Base-by-base conservation (phyloP, 78 protist genomes). In the Dictyostelium brefeldianum region DNA sequence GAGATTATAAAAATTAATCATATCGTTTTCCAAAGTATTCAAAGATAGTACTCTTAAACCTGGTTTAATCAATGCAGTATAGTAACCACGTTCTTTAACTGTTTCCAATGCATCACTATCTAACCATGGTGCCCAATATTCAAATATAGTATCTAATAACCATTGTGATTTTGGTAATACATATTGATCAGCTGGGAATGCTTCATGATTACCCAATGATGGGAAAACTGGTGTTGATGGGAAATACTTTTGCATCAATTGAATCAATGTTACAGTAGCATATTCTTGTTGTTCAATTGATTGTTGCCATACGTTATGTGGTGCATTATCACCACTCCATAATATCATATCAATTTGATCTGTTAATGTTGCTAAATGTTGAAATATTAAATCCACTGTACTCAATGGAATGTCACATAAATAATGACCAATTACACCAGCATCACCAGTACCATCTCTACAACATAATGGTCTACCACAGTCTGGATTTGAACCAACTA, bases 391-490 rank as follows among this genome's bases (percentile, higher is more conserved):
- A 48, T 73, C 77, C 1, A 81, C 94, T 2, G 89, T 73, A 1
- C 50, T 47, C 17, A 80, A 47, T 69, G 89, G 94, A 25, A 90
- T 79, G 41, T 90, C 94, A 29, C 89, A 81, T 0, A 57, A 75
- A 59, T 90, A 81, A 48, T 81, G 78, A 47, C 94, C 89, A 36
- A 56, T 54, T 27, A 22, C 27, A 20, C 89, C 94, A 9, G 94
- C 94, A 29, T 75, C 69, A 69, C 90, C 94, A 48, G 81, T 75
- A 20, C 94, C 94, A 56, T 81, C 53, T 17, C 94, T 57, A 46
- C 89, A 80, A 73, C 90, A 81, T 31, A 81, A 74, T 80, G 94
- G 90, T 59, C 81, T 81, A 50, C 90, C 94, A 69, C 94, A 90
- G 29, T 81, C 59, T 69, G 90, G 90, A 74, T 81, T 47, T 10